Base-by-base conservation (phyloP, 768 basidiomycete species). In the Phanerodontia chrysosporium region DNA sequence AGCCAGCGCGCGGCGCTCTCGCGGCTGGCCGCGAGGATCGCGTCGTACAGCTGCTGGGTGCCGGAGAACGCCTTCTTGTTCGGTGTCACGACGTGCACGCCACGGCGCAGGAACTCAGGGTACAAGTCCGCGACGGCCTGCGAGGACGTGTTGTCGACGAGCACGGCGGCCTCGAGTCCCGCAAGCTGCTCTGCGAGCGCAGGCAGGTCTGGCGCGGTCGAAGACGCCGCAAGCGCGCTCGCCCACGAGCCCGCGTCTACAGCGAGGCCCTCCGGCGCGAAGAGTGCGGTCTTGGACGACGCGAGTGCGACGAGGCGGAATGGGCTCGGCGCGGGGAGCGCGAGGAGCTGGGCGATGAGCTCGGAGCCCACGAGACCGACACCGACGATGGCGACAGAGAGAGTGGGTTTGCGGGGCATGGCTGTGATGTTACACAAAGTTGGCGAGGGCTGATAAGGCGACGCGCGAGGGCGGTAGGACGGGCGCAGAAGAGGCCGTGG, bases 51-150 rank as follows among this genome's bases (percentile, higher is more conserved):
- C 21, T 64, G 66, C 28, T 85, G 75, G 21, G 83, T 77, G 0
- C 89, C 87, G 14, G 93, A 95, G 69, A 87, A 93, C 0, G 90
- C 97, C 74, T 98, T 98, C 74, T 99, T 99, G 80, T 98, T 99
- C 16, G 97, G 96, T 1, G 97, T 99, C 48, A 96, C 85, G 65
- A 99, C 84, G 68, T 87, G 83, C 59, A 98, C 82, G 2, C 95
- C 95, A 3, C 81, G 81, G 51, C 76, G 75, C 45, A 98, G 75
- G 75, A 95, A 89, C 36, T 75, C 74, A 0, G 97, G 93, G 72
- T 98, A 99, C 55, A 87, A 67, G 24, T 77, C 76, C 1, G 96
- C 95, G 21, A 98, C 83, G 14, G 77, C 79, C 39, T 92, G 88
- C 32, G 90, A 88, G 0, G 94, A 90, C 0, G 97, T 98, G 71